These are phyloP conservation scores for Pseudofabraea citricarpa DNA, from an alignment of 2,329 filamentous ascomycete genomes.

Conservation along the genomic window DNA sequence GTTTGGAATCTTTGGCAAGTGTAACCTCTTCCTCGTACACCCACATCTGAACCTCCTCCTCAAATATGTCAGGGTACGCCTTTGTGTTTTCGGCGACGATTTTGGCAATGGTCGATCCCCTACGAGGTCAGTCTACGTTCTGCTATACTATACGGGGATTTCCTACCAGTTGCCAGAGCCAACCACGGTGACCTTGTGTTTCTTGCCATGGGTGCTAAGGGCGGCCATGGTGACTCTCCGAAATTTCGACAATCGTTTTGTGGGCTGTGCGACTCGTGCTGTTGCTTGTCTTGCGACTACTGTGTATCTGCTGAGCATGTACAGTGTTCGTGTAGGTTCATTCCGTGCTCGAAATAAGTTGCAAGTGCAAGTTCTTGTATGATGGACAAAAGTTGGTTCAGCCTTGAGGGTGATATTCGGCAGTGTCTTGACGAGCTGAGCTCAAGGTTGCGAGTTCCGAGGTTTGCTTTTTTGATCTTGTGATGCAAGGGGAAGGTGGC, in stretches of 20 bases:
- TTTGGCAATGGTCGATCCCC: conserved; percentile 96
- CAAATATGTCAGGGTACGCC: conserved; percentile 74
- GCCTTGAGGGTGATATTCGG: too few species aligned
- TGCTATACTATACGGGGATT: neutral
- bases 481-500: too few species aligned
- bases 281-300: conserved; percentile 14
- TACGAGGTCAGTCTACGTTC: conserved; percentile 36
- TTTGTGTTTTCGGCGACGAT: conserved; percentile 91
- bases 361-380: neutral
- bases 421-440: too few species aligned
- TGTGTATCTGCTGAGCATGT: conserved; percentile 9
- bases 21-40: conserved; percentile 90
- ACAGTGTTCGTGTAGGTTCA: too few species aligned
- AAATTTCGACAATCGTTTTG: neutral
- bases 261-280: conserved; percentile 11
- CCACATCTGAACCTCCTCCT: conserved; percentile 95
- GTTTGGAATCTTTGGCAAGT: conserved; percentile 64
- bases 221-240: conserved; percentile 25
- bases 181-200: conserved; percentile 89
- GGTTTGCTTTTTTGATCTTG: too few species aligned
- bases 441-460: too few species aligned
- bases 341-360: neutral
- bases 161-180: conserved; percentile 93
- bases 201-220: conserved; percentile 52
- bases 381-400: too few species aligned